phyloP scores from a whole-genome alignment of 108 stramenopile genomes.

The Pseudonitzschia multiseries region DNA sequence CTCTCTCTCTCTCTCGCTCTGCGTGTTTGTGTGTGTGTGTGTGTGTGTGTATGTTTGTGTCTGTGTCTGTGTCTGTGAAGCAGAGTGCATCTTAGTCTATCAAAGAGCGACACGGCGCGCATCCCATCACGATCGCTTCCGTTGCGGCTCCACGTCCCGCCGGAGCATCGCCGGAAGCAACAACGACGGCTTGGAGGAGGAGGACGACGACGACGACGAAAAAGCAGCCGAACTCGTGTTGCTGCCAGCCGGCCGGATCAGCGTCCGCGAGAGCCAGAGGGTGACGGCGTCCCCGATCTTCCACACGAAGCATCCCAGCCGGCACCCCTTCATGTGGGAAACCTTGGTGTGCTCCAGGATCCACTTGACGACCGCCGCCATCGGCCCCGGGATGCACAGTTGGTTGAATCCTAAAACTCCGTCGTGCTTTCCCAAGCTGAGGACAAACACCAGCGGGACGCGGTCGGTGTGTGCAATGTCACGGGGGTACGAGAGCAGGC shows the following conservation, averaged over 20 bases:
- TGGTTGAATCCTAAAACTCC: constrained; percentile 28
- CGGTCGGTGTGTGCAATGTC: constrained; percentile 17
- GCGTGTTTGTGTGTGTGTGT: too few species aligned
- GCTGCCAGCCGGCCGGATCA: not conserved
- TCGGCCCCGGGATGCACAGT: constrained; percentile 23
- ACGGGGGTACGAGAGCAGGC: constrained; percentile 18
- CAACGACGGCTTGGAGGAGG: too few species aligned
- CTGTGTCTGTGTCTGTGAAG: too few species aligned
- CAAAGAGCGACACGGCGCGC: too few species aligned
- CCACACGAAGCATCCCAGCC: constrained; percentile 31
- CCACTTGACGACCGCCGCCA: constrained; percentile 33
- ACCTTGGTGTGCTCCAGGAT: constrained; percentile 38
- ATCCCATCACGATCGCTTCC: too few species aligned
- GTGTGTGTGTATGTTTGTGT: too few species aligned
- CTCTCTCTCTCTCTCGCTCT: too few species aligned
- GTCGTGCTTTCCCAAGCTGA: constrained; percentile 32
- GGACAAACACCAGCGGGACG: constrained; percentile 29
- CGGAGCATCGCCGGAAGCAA: too few species aligned
- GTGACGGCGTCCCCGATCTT: constrained; percentile 23
- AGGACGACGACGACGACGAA: too few species aligned
- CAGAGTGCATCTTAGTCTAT: too few species aligned
- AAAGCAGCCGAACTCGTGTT: not conserved
- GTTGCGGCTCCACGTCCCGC: too few species aligned
- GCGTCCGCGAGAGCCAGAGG: constrained; percentile 20
- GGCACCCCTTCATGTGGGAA: constrained; percentile 27